Conservation (phyloP, 2,329 filamentous ascomycete species). For the Fusarium virguliforme region DNA sequence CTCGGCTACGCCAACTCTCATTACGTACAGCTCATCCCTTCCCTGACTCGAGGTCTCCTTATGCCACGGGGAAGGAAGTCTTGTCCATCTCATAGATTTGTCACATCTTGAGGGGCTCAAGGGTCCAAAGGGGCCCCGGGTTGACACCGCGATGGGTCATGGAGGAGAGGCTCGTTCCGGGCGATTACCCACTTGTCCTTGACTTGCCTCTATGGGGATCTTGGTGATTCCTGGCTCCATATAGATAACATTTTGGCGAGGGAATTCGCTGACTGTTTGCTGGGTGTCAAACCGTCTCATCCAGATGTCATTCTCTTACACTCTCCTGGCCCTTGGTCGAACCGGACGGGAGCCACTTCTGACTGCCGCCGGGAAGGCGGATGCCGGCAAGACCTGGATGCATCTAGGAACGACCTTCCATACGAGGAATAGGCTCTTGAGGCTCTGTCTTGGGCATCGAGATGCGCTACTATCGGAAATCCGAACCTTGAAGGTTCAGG, state of each 20-base stretch:
- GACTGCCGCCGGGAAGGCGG: constrained; percentile 5
- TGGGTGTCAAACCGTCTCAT: constrained; percentile 8
- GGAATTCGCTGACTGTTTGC: constrained; percentile 12
- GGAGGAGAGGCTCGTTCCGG: constrained; percentile 13
- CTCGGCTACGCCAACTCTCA: constrained; percentile 29
- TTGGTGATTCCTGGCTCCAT: constrained; percentile 5
- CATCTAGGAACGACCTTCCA: constrained; percentile 12
- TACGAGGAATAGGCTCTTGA: constrained; percentile 10
- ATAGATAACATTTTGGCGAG: constrained; percentile 20
- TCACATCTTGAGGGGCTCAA: background rate
- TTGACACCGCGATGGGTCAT: background rate
- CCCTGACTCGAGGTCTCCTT: constrained; percentile 12
- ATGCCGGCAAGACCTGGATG: background rate
- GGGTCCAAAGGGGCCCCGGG: background rate
- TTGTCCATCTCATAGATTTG: constrained; percentile 1
- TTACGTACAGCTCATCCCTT: constrained; percentile 29
- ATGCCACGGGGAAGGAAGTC: constrained; percentile 5
- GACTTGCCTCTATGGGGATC: constrained; percentile 4
- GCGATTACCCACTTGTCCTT: constrained; percentile 16
- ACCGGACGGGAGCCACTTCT: constrained; percentile 6
- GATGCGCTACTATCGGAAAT: background rate
- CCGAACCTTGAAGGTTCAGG: constrained; percentile 12
- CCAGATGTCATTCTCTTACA: constrained; percentile 15
- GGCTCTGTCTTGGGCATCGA: constrained; percentile 26
- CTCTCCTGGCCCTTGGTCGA: constrained; percentile 15